A percentile compares a stretch with the other conserved stretches of the same genome.
Conservation (phyloP, 1,139 yeast genomes). For the Meyerozyma sp. region DNA sequence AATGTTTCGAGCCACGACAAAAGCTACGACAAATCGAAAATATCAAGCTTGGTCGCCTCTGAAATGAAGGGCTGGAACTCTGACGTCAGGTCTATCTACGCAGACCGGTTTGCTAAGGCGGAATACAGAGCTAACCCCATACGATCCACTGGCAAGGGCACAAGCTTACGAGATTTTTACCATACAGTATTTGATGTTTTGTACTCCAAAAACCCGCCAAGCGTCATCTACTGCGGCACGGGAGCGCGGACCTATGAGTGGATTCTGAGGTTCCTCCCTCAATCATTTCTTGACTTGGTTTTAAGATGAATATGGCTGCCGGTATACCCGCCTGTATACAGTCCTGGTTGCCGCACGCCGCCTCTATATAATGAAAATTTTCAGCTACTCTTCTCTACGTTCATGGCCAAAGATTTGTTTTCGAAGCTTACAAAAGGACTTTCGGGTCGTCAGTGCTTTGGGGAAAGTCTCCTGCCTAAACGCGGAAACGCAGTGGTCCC, state of each 20-base stretch:
- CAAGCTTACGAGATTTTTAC: slow-evolving; percentile 43
- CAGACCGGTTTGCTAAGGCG: slow-evolving; percentile 27
- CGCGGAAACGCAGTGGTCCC: slow-evolving; percentile 57
- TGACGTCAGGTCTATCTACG: slow-evolving; percentile 33
- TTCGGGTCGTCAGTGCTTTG: slow-evolving; percentile 49
- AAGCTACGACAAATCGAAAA: slow-evolving; percentile 19
- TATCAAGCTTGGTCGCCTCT: slow-evolving; percentile 28
- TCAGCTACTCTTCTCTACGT: slow-evolving; percentile 31
- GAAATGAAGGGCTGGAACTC: slow-evolving; percentile 41
- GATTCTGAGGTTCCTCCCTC: slow-evolving; percentile 29
- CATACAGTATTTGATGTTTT: slow-evolving; percentile 52
- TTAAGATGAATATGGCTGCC: background rate
- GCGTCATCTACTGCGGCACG: slow-evolving; percentile 43
- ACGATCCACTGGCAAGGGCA: slow-evolving; percentile 28
- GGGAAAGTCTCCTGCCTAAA: slow-evolving; percentile 94
- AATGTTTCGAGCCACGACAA: slow-evolving; percentile 28
- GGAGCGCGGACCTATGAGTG: slow-evolving; percentile 45
- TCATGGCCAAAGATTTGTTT: slow-evolving; percentile 75
- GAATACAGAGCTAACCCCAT: slow-evolving; percentile 32
- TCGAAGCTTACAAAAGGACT: slow-evolving; percentile 70
- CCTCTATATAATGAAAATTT: slow-evolving; percentile 14
- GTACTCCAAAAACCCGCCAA: slow-evolving; percentile 25
- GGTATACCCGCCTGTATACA: background rate
- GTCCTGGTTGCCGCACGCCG: background rate
- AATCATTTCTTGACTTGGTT: slow-evolving; percentile 25